phyloP scores from a whole-genome alignment of 352 stramenopile genomes.

The Pythium phragmitis region DNA sequence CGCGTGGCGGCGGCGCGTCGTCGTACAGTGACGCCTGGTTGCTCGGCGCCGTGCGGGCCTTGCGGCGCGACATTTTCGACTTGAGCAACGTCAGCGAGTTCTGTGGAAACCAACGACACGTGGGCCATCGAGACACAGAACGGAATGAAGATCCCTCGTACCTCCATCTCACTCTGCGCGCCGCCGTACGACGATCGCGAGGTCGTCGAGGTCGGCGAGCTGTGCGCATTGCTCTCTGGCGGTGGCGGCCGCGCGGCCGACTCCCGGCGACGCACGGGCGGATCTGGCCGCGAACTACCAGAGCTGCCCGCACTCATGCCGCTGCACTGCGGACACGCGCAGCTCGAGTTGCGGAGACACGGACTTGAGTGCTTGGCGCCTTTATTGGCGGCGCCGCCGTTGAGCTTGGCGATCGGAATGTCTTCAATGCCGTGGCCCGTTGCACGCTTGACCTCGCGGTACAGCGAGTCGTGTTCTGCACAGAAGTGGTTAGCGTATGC shows the following conservation, averaged over 20 bases:
- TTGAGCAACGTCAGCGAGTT: conserved; percentile 77
- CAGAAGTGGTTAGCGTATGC: neutral
- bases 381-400: conserved; percentile 10
- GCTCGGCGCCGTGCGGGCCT: conserved; percentile 66
- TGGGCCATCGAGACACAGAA: neutral
- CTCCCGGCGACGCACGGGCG: conserved; percentile 42
- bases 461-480: conserved; percentile 78
- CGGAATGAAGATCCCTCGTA: conserved; percentile 8
- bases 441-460: conserved; percentile 75
- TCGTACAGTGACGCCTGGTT: conserved; percentile 69
- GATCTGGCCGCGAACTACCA: conserved; percentile 21
- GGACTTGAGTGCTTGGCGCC: conserved; percentile 38
- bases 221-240: conserved; percentile 29
- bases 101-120: conserved; percentile 22
- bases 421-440: conserved; percentile 71
- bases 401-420: conserved; percentile 48
- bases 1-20: conserved; percentile 42
- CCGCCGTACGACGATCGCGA: conserved; percentile 22
- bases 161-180: conserved; percentile 51
- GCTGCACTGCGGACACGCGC: conserved; percentile 58
- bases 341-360: conserved; percentile 74
- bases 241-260: conserved; percentile 16
- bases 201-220: conserved; percentile 27
- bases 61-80: conserved; percentile 77
- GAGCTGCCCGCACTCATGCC: conserved; percentile 12